Base-by-base conservation (phyloP, 345 rosid species). In the Pugionium cornutum region DNA sequence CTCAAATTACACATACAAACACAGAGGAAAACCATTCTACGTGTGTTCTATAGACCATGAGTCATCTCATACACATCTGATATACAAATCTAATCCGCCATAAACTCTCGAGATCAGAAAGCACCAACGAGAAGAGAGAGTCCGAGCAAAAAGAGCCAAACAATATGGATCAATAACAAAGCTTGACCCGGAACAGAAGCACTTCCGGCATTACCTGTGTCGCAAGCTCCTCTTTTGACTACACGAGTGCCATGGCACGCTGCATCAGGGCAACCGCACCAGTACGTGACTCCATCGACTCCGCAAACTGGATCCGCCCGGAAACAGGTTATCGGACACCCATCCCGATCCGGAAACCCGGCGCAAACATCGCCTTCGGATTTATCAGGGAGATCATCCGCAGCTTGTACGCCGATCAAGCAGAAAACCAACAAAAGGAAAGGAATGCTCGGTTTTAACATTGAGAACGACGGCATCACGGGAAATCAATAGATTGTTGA, bases 201-300 rank as follows among this genome's bases (percentile, higher is more conserved):
- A 65, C 81, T 78, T 29, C 91, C 95, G 1, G 84, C 83, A 18
- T 69, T 90, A 48, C 86, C 95, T 10, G 84, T 73, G 49, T 83
- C 92, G 46, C 97, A 94, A 72, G 78, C 84, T 42, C 97, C 97
- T 43, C 47, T 62, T 73, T 94, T 90, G 1, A 83, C 82, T 1
- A 90, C 99, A 11, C 72, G 63, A 64, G 75, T 80, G 1, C 96
- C 95, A 5, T 79, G 78, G 33, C 97, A 94, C 25, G 65, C 66
- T 6, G 99, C 99, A 40, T 94, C 92, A 2, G 75, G 79, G 65
- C 99, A 88, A n/a, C 99, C 99, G 43, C 99, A 94, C 97, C 89
- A 85, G 70, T 94, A 94, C 34, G 96, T 94, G 37, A 85, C 83
- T 44, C 95, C 99, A 66, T 90, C 78, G 5, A 66, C 82, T 46